Conservation (phyloP, 768 basidiomycete genomes). For the Saitozyma podzolica region DNA sequence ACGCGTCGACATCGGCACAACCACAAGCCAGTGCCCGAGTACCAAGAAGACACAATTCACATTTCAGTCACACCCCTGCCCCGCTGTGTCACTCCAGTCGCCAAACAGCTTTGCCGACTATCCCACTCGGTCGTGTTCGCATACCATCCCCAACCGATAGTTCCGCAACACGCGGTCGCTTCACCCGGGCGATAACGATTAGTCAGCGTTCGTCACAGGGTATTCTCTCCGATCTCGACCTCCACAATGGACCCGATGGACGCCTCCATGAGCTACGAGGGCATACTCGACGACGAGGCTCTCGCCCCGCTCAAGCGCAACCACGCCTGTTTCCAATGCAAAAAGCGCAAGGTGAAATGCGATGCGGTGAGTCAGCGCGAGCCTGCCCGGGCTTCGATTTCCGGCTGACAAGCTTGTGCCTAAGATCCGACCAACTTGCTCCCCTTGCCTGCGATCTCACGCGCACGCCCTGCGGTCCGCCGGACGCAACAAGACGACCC, state of each 20-base stretch:
- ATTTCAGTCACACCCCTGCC: no score
- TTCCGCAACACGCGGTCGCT: not conserved
- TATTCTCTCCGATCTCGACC: no score
- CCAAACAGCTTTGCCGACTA: not conserved
- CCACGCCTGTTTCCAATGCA: slow-evolving; percentile 50
- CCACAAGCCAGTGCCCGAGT: no score
- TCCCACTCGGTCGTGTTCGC: not conserved
- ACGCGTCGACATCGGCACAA: no score
- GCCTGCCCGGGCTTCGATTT: not conserved
- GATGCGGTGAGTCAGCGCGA: slow-evolving; percentile 34
- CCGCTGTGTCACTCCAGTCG: no score
- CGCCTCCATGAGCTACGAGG: not conserved
- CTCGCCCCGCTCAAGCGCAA: slow-evolving; percentile 42
- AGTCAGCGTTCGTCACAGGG: no score
- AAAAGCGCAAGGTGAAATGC: slow-evolving; percentile 50
- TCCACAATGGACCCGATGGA: no score
- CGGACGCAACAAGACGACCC: slow-evolving; percentile 25
- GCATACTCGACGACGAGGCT: slow-evolving; percentile 16
- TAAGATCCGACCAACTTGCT: slow-evolving; percentile 29
- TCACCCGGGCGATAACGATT: not conserved
- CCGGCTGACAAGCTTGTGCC: not conserved
- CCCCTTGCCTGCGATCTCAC: slow-evolving; percentile 42
- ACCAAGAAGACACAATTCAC: no score
- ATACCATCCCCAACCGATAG: not conserved
- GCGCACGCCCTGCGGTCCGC: slow-evolving; percentile 44